Conservation (phyloP, 768 basidiomycete species). For the Gloeophyllum trabeum region DNA sequence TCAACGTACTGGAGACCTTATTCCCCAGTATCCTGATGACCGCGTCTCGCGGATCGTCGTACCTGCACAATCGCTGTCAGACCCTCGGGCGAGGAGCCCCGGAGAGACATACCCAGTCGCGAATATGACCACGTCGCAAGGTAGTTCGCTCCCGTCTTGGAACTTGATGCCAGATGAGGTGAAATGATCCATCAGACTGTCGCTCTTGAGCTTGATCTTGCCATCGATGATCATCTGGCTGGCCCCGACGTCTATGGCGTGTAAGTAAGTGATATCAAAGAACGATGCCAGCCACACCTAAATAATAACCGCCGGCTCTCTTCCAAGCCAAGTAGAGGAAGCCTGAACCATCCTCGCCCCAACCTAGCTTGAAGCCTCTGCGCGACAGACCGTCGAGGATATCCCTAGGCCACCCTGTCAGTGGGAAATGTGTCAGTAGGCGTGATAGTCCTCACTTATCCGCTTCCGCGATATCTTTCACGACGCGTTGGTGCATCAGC, state of each 20-base stretch:
- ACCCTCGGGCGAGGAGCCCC: background rate
- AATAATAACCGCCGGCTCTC: constrained; percentile 54
- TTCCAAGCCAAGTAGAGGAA: constrained; percentile 34
- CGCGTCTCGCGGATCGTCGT: constrained; percentile 29
- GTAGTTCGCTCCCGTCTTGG: constrained; percentile 32
- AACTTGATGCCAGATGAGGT: constrained; percentile 32
- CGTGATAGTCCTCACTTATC: constrained; percentile 13
- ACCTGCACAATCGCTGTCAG: constrained; percentile 18
- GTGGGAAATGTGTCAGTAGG: background rate
- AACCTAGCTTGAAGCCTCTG: constrained; percentile 44
- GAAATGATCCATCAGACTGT: constrained; percentile 34
- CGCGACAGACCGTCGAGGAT: constrained; percentile 43
- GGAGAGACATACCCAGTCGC: constrained; percentile 38
- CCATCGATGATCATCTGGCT: constrained; percentile 54
- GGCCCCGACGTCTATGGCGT: constrained; percentile 49
- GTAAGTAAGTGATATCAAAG: too few relatives aligned
- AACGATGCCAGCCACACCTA: constrained; percentile 30
- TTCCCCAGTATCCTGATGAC: constrained; percentile 34
- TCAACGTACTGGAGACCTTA: constrained; percentile 30
- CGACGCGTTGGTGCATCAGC: constrained; percentile 17
- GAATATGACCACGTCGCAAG: constrained; percentile 46
- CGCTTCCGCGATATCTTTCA: constrained; percentile 19
- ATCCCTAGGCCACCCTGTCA: constrained; percentile 18
- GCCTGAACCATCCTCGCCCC: constrained; percentile 41
- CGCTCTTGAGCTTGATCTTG: constrained; percentile 62